Percentiles rank a stretch among this genome's conserved stretches.
Evolutionary conservation across 345 rosid species (phyloP).

Genomic region (Arabis alpina): DNA sequence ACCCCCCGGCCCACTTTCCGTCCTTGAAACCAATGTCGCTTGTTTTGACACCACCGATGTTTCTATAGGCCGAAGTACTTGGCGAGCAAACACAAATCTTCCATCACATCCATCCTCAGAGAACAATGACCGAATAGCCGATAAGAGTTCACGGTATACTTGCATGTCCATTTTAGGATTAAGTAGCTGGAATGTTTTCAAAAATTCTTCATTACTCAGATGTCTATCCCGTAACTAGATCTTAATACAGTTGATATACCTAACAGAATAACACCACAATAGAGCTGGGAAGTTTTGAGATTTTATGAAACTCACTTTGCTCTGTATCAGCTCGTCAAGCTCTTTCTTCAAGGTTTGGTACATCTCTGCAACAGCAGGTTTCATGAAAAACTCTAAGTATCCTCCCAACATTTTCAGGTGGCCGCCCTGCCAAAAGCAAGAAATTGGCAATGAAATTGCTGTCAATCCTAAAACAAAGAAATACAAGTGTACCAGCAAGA

Average conservation of each 20-base stretch:
- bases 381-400: slow-evolving; percentile 84
- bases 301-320: slow-evolving; percentile 60
- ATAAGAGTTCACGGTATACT: slow-evolving; percentile 59
- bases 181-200: slow-evolving; percentile 55
- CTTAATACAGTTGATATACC: slow-evolving; percentile 7
- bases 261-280: slow-evolving; percentile 24
- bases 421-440: slow-evolving; percentile 64
- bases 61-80: slow-evolving; percentile 46
- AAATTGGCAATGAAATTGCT: slow-evolving; percentile 1
- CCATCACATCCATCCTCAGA: slow-evolving; percentile 73
- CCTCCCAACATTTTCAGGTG: slow-evolving; percentile 95
- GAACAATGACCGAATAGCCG: slow-evolving; percentile 59
- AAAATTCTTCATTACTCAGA: slow-evolving; percentile 20
- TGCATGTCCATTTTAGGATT: slow-evolving; percentile 69
- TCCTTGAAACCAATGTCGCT: slow-evolving; percentile 51
- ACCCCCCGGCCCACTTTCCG: slow-evolving; percentile 84
- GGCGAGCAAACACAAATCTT: slow-evolving; percentile 76
- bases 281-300: slow-evolving; percentile 29
- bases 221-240: slow-evolving; percentile 17
- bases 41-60: slow-evolving; percentile 42
- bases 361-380: slow-evolving; percentile 65
- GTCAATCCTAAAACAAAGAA: slow-evolving; percentile 17
- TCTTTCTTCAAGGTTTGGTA: slow-evolving; percentile 70
- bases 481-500: slow-evolving; percentile 22
- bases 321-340: slow-evolving; percentile 78